These are phyloP conservation scores for Hymenotorrendiella dingleyae DNA, from an alignment of 2,329 filamentous ascomycete genomes.

Conservation along the genomic window DNA sequence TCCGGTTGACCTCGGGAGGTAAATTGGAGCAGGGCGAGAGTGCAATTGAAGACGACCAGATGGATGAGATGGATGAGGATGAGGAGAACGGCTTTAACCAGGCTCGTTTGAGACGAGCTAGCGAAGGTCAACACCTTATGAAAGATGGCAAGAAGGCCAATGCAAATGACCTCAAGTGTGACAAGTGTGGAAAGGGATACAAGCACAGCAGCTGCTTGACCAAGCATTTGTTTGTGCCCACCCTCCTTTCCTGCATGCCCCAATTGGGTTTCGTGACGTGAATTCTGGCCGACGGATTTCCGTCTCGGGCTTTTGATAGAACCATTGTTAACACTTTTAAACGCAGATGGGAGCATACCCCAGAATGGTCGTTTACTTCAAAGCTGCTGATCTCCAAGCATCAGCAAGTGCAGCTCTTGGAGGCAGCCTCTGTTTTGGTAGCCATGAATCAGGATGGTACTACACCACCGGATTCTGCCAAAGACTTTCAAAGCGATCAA, in stretches of 20 bases:
- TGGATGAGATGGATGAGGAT: constrained; percentile 50
- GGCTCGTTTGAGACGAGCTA: constrained; percentile 57
- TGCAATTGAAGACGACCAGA: constrained; percentile 64
- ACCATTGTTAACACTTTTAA: constrained; percentile 30
- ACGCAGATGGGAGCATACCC: constrained; percentile 96
- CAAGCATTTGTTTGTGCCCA: constrained; percentile 97
- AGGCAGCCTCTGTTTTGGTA: constrained; percentile 93
- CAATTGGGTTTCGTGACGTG: constrained; percentile 35
- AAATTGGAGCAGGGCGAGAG: constrained; percentile 49
- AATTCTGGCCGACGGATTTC: constrained; percentile 29
- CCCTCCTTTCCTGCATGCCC: constrained; percentile 37
- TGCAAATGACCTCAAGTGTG: constrained; percentile 83
- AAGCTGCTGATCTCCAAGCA: constrained; percentile 99
- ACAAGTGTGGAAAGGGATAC: constrained; percentile 98
- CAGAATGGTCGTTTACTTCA: constrained; percentile 94
- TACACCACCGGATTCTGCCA: constrained; percentile 59
- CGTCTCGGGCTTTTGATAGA: constrained; percentile 18
- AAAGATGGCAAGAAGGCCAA: constrained; percentile 75
- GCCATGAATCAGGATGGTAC: constrained; percentile 70
- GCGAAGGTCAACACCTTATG: constrained; percentile 76
- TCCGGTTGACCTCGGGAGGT: constrained; percentile 43
- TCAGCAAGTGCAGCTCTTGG: constrained; percentile 95
- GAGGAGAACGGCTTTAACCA: constrained; percentile 37
- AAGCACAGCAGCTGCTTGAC: constrained; percentile 99
- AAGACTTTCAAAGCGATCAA: constrained; percentile 68